phyloP scores from a whole-genome alignment of 176 grass and related monocot genomes.

The Aegilops bicornis region DNA sequence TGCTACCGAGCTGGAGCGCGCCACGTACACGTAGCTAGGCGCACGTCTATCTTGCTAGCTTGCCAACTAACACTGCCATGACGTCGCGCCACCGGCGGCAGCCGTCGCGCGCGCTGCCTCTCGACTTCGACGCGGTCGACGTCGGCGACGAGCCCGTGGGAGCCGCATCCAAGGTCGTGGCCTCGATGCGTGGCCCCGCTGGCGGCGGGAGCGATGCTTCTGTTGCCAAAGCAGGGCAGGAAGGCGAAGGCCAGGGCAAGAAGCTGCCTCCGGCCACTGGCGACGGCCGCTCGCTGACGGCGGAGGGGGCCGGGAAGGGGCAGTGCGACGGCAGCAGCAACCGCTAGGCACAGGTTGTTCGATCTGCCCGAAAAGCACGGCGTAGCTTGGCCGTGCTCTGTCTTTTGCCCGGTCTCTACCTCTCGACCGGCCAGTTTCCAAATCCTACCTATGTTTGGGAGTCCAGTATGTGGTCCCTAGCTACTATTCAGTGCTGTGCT shows the following conservation, averaged over 20 bases:
- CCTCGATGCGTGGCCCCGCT: neutral
- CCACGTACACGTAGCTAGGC: neutral
- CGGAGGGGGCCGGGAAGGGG: slow-evolving; percentile 1
- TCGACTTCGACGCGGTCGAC: slow-evolving; percentile 44
- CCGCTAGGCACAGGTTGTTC: neutral
- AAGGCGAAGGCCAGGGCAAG: slow-evolving; percentile 15
- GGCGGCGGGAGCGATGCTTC: neutral
- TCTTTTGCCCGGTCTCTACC: neutral
- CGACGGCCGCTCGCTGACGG: neutral
- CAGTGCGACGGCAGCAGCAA: neutral
- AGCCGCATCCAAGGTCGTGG: neutral
- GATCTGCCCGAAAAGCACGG: too few species aligned
- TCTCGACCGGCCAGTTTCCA: neutral
- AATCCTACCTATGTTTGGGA: neutral
- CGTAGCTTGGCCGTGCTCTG: neutral
- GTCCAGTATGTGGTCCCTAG: neutral
- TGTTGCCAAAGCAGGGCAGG: slow-evolving; percentile 10
- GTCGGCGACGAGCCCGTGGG: neutral
- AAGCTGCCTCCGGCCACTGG: slow-evolving; percentile 11
- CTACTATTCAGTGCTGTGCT: neutral
- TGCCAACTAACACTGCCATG: neutral
- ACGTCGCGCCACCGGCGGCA: slow-evolving; percentile 48
- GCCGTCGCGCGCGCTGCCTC: slow-evolving; percentile 38
- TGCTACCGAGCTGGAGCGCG: neutral
- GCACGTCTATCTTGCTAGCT: too few species aligned